Evolutionary conservation across 176 grass and related monocot genomes (phyloP).

Genomic region (Eremochloa ophiuroides): DNA sequence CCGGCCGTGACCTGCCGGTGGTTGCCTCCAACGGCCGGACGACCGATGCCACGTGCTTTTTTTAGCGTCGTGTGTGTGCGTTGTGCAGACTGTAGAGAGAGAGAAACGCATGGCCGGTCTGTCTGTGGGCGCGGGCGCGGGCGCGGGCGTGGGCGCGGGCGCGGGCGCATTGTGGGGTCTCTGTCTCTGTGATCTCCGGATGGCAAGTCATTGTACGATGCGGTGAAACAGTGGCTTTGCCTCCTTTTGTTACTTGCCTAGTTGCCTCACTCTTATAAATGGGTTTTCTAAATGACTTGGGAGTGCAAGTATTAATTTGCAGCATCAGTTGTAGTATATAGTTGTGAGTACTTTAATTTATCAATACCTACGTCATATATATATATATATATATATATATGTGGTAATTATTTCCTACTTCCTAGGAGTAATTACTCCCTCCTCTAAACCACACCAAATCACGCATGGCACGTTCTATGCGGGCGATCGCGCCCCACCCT

Average conservation of each 20-base stretch:
- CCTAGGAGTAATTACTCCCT: too few species aligned
- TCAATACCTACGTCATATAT: not conserved
- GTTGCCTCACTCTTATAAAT: not conserved
- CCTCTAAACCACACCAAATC: too few species aligned
- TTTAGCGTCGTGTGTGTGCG: constrained; percentile 1
- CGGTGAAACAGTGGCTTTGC: constrained; percentile 5
- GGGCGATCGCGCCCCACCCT: too few species aligned
- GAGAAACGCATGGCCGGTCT: not conserved
- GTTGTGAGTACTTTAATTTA: not conserved
- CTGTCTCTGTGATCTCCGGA: constrained; percentile 18
- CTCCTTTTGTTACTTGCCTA: not conserved
- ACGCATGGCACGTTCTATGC: too few species aligned
- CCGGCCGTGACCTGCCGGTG: not conserved
- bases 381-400: too few species aligned
- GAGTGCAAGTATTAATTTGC: not conserved
- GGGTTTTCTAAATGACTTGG: not conserved
- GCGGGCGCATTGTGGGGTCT: not conserved
- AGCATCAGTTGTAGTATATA: not conserved
- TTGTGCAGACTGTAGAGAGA: not conserved
- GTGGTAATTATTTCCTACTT: too few species aligned
- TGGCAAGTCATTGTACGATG: constrained; percentile 10
- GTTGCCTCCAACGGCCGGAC: constrained; percentile 14
- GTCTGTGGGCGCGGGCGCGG: too few species aligned
- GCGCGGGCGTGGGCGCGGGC: not conserved
- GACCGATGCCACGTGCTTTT: constrained; percentile 10